phyloP scores from a whole-genome alignment of 495 filamentous ascomycete genomes.

The Cercophora scortea region DNA sequence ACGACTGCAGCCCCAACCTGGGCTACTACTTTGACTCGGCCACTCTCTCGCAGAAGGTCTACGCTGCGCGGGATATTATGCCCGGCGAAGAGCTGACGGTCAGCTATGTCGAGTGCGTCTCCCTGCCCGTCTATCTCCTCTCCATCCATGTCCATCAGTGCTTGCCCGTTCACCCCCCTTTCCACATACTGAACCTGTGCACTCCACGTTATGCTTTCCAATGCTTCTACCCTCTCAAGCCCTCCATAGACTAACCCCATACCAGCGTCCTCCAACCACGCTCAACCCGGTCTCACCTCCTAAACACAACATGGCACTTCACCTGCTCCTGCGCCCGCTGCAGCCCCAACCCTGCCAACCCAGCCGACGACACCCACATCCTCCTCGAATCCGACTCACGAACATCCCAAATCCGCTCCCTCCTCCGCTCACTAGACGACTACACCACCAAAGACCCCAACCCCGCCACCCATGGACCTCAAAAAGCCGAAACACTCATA shows the following conservation, averaged over 20 bases:
- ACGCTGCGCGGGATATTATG: constrained; percentile 21
- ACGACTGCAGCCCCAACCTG: constrained; percentile 27
- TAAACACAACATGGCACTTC: constrained; percentile 26
- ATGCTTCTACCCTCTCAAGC: too few species aligned
- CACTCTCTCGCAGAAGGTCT: constrained; percentile 20
- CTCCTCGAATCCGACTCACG: constrained; percentile 23
- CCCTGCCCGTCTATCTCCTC: neutral
- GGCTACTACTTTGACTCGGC: constrained; percentile 29
- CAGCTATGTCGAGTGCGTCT: constrained; percentile 26
- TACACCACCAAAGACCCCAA: constrained; percentile 13
- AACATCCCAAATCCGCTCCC: constrained; percentile 13
- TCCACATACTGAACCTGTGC: too few species aligned
- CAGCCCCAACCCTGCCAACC: neutral
- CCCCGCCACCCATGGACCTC: constrained; percentile 14
- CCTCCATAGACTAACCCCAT: neutral
- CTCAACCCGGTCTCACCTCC: constrained; percentile 13
- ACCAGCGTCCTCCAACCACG: constrained; percentile 19
- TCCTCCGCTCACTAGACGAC: constrained; percentile 24
- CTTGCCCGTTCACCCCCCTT: too few species aligned
- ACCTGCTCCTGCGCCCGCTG: constrained; percentile 26
- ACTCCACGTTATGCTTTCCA: too few species aligned
- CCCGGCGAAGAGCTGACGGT: constrained; percentile 25
- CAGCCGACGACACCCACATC: constrained; percentile 8
- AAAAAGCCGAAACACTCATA: constrained; percentile 24
- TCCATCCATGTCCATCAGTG: too few species aligned